Conservation (phyloP, 495 filamentous ascomycete genomes). For the Aspergillus incahuasiensis region DNA sequence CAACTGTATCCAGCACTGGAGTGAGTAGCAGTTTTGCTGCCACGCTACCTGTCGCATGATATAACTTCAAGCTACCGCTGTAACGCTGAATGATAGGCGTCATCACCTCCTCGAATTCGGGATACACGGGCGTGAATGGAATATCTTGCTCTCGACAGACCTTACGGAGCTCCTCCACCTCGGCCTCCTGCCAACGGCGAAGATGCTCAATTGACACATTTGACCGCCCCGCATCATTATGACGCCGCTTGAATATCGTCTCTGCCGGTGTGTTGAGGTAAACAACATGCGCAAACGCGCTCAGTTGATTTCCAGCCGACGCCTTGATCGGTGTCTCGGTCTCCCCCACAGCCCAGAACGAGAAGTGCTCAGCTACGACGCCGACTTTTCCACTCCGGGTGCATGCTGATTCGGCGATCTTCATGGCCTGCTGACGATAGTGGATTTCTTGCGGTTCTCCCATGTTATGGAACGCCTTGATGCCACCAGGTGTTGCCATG, state of each 20-base stretch:
- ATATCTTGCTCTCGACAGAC: background rate
- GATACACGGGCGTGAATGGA: background rate
- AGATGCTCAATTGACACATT: background rate
- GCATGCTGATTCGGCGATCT: background rate
- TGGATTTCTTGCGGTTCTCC: background rate
- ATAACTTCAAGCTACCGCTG: background rate
- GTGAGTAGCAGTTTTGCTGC: background rate
- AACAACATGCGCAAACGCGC: background rate
- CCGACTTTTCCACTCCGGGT: background rate
- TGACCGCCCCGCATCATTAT: background rate
- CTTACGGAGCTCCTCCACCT: background rate
- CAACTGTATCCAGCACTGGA: background rate
- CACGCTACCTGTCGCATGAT: background rate
- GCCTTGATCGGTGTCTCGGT: background rate
- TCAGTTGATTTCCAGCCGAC: background rate
- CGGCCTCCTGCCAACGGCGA: background rate
- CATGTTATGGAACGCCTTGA: background rate
- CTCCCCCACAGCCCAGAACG: background rate
- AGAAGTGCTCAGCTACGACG: background rate
- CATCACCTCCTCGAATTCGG: background rate
- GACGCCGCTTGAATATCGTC: background rate
- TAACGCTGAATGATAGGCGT: background rate
- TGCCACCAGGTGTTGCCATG: background rate
- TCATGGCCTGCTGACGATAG: background rate
- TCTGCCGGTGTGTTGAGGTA: background rate